Percentiles rank a stretch among this genome's conserved stretches.
Conservation (phyloP, 495 filamentous ascomycete species). For the Letharia columbiana region DNA sequence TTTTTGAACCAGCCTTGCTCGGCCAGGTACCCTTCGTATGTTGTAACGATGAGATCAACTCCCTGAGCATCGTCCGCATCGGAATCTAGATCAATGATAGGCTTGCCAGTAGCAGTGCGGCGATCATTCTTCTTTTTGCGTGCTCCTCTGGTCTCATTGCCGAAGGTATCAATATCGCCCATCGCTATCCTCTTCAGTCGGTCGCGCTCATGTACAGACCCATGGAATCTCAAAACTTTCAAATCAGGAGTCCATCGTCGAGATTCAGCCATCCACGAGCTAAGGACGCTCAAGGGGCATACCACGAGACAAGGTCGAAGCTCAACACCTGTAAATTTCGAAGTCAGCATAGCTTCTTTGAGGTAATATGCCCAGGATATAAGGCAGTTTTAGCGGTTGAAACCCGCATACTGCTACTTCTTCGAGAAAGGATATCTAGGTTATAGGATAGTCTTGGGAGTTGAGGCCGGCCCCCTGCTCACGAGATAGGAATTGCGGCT, state of each 20-base stretch:
- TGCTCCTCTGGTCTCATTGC: conserved; percentile 31
- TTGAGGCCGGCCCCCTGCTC: no score
- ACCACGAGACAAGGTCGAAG: conserved; percentile 49
- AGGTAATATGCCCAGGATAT: no score
- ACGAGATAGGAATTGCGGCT: no score
- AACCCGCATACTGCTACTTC: no score
- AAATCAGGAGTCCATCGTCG: conserved; percentile 51
- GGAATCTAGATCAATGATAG: conserved; percentile 30
- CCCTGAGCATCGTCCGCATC: conserved; percentile 29
- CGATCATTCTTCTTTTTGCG: conserved; percentile 21
- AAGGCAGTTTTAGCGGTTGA: no score
- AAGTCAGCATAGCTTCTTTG: no score
- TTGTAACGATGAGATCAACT: conserved; percentile 50
- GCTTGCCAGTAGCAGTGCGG: conserved; percentile 29
- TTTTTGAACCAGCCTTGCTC: conserved; percentile 54
- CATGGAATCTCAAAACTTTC: conserved; percentile 50
- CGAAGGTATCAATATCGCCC: conserved; percentile 34
- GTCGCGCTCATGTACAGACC: conserved; percentile 39
- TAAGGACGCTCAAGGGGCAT: conserved; percentile 51
- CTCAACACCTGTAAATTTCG: conserved; percentile 18
- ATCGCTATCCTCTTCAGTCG: conserved; percentile 42
- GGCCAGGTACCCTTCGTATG: conserved; percentile 50
- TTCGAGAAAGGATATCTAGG: no score
- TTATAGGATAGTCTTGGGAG: no score
- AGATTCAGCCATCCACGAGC: conserved; percentile 49